A percentile compares a stretch with the other conserved stretches of the same genome.
These are phyloP conservation scores for Murraya paniculata DNA, from an alignment of 345 rosid species.

Conservation along the genomic window DNA sequence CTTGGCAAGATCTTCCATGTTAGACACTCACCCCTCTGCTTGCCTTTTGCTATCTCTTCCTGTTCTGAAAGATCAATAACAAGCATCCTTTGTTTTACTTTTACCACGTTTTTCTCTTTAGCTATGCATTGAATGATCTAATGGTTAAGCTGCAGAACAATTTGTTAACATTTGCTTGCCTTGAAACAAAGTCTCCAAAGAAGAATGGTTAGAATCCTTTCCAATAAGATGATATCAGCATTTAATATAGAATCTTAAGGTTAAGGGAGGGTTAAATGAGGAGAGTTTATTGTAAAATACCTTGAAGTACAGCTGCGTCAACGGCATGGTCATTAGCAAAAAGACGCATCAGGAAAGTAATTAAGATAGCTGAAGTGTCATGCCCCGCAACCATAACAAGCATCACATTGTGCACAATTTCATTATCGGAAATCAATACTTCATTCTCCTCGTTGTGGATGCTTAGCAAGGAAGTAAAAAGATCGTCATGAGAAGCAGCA, in stretches of 20 bases:
- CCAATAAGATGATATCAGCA: background rate
- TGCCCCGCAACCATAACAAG: constrained; percentile 61
- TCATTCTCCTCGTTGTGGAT: constrained; percentile 9
- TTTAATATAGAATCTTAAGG: background rate
- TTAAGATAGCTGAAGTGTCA: constrained; percentile 46
- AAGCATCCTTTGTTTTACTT: background rate
- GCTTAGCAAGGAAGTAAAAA: constrained; percentile 44
- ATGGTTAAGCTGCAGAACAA: background rate
- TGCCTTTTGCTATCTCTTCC: constrained; percentile 41
- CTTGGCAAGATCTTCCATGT: constrained; percentile 51
- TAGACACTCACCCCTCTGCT: constrained; percentile 33
- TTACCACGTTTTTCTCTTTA: too few species aligned
- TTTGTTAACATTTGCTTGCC: background rate
- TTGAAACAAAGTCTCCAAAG: background rate
- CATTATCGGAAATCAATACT: constrained; percentile 34
- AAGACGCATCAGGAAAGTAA: constrained; percentile 46
- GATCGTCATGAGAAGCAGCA: constrained; percentile 36
- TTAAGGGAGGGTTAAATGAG: background rate
- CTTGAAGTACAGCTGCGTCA: constrained; percentile 44
- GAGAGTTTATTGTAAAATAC: constrained; percentile 19
- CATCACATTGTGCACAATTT: constrained; percentile 47
- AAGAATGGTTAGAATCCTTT: background rate
- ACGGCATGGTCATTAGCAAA: constrained; percentile 39
- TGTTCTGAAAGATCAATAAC: constrained; percentile 42
- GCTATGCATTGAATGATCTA: too few species aligned